phyloP scores from a whole-genome alignment of 331 rosid genomes.

The Quercus phellos region DNA sequence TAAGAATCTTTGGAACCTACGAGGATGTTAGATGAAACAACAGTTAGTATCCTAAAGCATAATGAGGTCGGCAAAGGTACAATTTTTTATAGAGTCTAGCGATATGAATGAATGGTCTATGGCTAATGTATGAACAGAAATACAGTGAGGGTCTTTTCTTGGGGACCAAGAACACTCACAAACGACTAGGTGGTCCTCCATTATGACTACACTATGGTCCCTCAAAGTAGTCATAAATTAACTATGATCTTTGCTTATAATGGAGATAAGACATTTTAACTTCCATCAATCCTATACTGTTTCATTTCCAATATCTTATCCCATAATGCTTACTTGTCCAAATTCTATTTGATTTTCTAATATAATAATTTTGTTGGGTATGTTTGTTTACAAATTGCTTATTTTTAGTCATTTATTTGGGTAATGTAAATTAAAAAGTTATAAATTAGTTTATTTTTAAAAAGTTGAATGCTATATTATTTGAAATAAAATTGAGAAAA shows the following conservation, averaged over 20 bases:
- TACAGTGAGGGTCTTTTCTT: neutral
- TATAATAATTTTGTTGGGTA: neutral
- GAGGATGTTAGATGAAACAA: neutral
- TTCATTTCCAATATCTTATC: neutral
- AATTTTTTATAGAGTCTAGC: too few species aligned
- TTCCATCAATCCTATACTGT: neutral
- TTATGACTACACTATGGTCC: neutral
- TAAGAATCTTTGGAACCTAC: neutral
- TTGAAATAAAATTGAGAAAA: too few species aligned
- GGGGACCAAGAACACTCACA: slow-evolving; percentile 7
- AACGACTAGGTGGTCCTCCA: slow-evolving; percentile 28
- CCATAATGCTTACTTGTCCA: neutral
- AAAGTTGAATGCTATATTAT: too few species aligned
- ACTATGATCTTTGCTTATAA: neutral
- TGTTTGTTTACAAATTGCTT: neutral
- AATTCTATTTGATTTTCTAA: neutral
- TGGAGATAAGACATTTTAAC: neutral
- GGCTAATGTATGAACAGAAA: neutral
- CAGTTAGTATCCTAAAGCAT: too few species aligned
- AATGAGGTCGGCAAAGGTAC: too few species aligned
- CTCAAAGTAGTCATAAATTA: neutral
- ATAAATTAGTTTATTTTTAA: too few species aligned
- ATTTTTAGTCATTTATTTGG: neutral
- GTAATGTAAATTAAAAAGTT: too few species aligned
- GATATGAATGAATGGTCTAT: too few species aligned